Base-by-base conservation (phyloP, 73 alveolate species). In the Paramecium pentaurelia region DNA sequence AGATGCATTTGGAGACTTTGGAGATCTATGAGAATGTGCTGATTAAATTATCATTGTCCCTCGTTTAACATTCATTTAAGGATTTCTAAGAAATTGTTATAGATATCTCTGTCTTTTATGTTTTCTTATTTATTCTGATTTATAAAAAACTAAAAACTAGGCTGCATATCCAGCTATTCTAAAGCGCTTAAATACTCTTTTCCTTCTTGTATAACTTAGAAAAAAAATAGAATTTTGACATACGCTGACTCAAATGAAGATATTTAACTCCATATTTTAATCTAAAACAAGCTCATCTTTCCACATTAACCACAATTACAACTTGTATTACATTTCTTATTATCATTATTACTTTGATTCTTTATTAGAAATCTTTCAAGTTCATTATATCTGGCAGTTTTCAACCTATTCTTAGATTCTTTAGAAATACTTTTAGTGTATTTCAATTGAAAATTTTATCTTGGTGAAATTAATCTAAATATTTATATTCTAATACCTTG, bases 21-120 rank as follows among this genome's bases (percentile, higher is more conserved):
- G 84, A 64, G 84, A 64, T 32, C 84, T 64, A 32, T 64, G 84
- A 25, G 84, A 64, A 64, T 64, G 84, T 27, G 84, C 84, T 64
- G 84, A 64, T 64, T 64, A 64, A 12, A 34, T 64, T 34, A 64
- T 28, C 42, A 64, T 64, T 32, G 84, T 64, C 30, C 47, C 42
- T 64, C 84, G 7, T 64, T 34, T 64, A 64, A 64, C 27, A 64
- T 28, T 34, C 2, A 10, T 64, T 64, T 32, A 14, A 64, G 84
- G 84, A 73, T 40, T 37, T 73, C 22, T 14, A 0, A 73, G 47
- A 16, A 73, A 37, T 38, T 34, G 14, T 9, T 37, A n/a, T 6
- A 36, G 18, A 20, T 40, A 37, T 37, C 34, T 73, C 47, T 36
- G 18, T 18, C 28, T 73, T 38, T 73, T 73, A 22, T 37, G 58